Conservation (phyloP, 495 filamentous ascomycete genomes). For the Aspergillus heteromorphus region DNA sequence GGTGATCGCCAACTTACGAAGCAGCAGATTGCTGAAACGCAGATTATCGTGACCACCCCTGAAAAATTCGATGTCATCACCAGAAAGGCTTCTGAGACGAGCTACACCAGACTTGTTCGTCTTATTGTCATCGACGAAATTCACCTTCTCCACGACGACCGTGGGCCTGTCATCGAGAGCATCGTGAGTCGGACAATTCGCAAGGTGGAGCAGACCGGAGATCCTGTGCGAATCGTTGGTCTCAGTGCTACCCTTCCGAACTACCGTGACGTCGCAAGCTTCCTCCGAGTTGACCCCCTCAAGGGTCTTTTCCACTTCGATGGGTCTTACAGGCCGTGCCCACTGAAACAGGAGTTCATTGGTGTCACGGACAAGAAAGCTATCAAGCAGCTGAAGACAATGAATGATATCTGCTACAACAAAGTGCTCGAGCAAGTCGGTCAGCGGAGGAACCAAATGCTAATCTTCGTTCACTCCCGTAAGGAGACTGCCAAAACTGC, state of each 20-base stretch:
- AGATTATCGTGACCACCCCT: constrained; percentile 97
- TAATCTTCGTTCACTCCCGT: constrained; percentile 96
- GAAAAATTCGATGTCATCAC: constrained; percentile 99
- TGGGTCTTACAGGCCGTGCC: constrained; percentile 87
- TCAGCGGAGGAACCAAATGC: constrained; percentile 86
- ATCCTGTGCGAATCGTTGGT: constrained; percentile 84
- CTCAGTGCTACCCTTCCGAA: constrained; percentile 95
- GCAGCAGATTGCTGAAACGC: constrained; percentile 94
- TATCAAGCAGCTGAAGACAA: constrained; percentile 97
- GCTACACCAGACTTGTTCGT: constrained; percentile 93
- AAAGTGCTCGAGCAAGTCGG: constrained; percentile 98
- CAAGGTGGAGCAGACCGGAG: constrained; percentile 86
- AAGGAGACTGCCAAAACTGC: constrained; percentile 98
- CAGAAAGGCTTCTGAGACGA: constrained; percentile 91
- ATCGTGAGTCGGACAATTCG: constrained; percentile 94
- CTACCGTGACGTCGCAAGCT: constrained; percentile 93
- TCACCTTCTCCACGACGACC: constrained; percentile 94
- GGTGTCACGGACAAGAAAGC: constrained; percentile 97
- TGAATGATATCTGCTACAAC: constrained; percentile 98
- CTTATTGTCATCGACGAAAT: constrained; percentile 97
- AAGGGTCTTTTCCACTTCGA: constrained; percentile 96
- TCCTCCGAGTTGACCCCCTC: constrained; percentile 81
- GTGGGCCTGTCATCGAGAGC: constrained; percentile 93
- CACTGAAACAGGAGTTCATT: constrained; percentile 93
- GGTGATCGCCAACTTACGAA: constrained; percentile 98